Conservation (phyloP, 768 basidiomycete genomes). For the Macrolepiota fuliginosa region DNA sequence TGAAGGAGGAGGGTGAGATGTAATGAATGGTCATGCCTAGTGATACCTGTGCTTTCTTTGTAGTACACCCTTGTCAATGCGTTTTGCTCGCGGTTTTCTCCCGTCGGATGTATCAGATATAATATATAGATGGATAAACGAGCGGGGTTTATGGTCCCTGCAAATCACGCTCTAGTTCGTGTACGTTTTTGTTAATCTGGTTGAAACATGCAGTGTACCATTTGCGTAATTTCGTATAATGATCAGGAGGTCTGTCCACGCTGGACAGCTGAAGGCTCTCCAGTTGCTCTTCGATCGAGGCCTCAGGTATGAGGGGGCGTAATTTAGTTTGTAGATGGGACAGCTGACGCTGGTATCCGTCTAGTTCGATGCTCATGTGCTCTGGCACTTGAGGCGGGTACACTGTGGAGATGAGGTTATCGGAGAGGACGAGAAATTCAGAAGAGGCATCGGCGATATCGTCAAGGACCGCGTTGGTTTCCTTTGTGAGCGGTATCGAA, state of each 20-base stretch:
- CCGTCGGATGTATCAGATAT: background rate
- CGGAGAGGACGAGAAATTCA: constrained; percentile 49
- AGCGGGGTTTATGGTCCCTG: background rate
- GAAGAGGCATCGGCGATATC: constrained; percentile 47
- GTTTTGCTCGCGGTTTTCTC: background rate
- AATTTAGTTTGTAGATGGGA: constrained; percentile 32
- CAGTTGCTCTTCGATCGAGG: constrained; percentile 28
- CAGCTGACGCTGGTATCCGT: constrained; percentile 34
- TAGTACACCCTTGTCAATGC: background rate
- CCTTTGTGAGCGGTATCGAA: constrained; percentile 15
- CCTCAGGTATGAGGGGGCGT: constrained; percentile 20
- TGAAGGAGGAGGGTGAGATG: constrained; percentile 41
- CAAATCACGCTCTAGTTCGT: constrained; percentile 20
- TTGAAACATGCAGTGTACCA: constrained; percentile 69
- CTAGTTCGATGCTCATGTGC: constrained; percentile 38
- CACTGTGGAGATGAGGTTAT: constrained; percentile 66
- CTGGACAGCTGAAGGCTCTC: constrained; percentile 25
- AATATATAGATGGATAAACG: background rate
- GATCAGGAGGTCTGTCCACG: constrained; percentile 17
- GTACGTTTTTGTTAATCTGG: constrained; percentile 50
- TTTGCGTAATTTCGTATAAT: constrained; percentile 35
- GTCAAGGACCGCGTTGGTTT: constrained; percentile 41
- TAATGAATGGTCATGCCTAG: constrained; percentile 4
- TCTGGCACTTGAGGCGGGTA: constrained; percentile 59
- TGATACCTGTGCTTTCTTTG: background rate